phyloP scores from a whole-genome alignment of 306 rosid genomes.

The Castanea mollissima region DNA sequence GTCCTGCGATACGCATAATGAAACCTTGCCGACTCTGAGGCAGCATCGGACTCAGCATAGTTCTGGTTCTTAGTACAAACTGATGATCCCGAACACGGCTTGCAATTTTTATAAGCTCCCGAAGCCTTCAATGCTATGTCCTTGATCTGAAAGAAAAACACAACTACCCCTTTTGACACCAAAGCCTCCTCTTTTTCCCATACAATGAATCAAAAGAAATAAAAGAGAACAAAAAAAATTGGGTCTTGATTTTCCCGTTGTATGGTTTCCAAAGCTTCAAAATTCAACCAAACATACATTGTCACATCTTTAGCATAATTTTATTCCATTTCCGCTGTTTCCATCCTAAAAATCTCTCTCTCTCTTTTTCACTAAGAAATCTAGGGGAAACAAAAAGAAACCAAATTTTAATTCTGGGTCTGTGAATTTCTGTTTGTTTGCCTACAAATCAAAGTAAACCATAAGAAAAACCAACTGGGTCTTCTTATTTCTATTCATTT shows the following conservation, averaged over 20 bases:
- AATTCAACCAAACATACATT: neutral
- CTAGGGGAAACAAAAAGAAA: neutral
- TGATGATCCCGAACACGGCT: conserved; percentile 85
- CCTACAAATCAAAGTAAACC: neutral
- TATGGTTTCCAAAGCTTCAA: neutral
- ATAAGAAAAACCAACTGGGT: conserved; percentile 7
- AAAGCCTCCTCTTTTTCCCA: neutral
- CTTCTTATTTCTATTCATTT: neutral
- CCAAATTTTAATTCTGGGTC: neutral
- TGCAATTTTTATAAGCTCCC: conserved; percentile 89
- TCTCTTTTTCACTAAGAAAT: neutral
- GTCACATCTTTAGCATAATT: neutral
- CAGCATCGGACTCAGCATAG: conserved; percentile 69
- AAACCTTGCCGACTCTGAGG: conserved; percentile 81
- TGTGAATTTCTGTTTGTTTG: neutral
- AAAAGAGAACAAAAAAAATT: neutral
- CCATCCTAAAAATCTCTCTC: neutral
- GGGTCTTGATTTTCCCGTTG: conserved; percentile 1
- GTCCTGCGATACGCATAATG: conserved; percentile 67
- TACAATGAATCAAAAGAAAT: neutral
- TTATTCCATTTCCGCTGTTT: neutral
- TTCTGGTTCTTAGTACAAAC: conserved; percentile 42
- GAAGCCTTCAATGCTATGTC: conserved; percentile 97
- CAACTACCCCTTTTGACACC: conserved; percentile 16
- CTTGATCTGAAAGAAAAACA: conserved; percentile 64